Base-by-base conservation (phyloP, 495 filamentous ascomycete species). In the Xeromyces bisporus region DNA sequence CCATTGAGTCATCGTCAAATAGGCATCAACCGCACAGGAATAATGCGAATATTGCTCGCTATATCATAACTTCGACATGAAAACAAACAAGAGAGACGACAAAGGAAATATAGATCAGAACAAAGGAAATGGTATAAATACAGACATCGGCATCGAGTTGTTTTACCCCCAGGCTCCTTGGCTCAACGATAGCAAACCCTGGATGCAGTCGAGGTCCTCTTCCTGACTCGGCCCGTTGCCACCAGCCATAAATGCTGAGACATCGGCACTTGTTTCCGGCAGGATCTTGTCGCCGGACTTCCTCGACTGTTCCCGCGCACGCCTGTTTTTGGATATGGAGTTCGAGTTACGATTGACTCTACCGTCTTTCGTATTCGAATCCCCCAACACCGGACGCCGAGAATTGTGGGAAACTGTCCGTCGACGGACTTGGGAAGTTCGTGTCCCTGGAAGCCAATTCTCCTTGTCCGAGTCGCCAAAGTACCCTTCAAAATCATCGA, bases 401-500 rank as follows among this genome's bases (percentile, higher is more conserved):
- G 50, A 38, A 7, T 42, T 40, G 7, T 55, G 49, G 13, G 52
- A 50, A 9, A 45, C 39, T n/a, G 49, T 39, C 10, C 54, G 50
- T 13, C 56, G 55, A 36, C 53, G 59, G 24, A 53, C 30, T 20
- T 59, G 51, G 13, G 57, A 47, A 9, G 39, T 40, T 23, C 58
- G 51, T 5, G 62, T 71, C 13, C 59, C 68, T 1, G 72, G 71
- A 29, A 75, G 67, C 81, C 80, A 89, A 48, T 94, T 94, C 56
- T 94, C 86, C 49, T 94, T 94, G 44, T 94, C 86, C 1, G 82
- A 91, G 32, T 93, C 86, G 23, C 75, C 64, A 35, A 42, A 37
- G 55, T 74, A 38, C 48, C 52, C 28, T 23, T 66, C 60, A 0
- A 59, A 25, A n/a, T 51, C 54, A 26, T 48, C 40, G 13, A 31